Conservation (phyloP, 768 basidiomycete genomes). For the Auriscalpium microsporum region DNA sequence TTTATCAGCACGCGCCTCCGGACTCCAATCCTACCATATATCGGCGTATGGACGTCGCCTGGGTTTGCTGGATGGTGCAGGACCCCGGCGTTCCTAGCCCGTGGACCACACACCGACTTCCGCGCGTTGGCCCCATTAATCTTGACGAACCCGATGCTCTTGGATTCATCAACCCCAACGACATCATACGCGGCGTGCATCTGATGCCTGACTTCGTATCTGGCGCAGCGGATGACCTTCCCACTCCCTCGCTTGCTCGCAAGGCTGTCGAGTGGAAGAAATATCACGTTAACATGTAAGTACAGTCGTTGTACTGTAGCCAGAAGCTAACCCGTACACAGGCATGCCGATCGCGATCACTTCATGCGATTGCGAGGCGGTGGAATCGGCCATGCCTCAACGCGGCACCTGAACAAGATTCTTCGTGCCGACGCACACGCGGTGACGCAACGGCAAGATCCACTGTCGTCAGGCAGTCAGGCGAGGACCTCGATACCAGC, state of each 20-base stretch:
- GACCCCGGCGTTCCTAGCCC: background rate
- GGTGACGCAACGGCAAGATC: no score
- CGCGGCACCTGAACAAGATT: background rate
- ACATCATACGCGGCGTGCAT: background rate
- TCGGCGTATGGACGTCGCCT: background rate
- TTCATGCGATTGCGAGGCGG: background rate
- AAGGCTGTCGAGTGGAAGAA: background rate
- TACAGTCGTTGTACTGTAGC: background rate
- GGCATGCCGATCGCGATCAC: background rate
- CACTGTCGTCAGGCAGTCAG: no score
- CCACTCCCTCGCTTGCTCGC: background rate
- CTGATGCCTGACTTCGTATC: background rate
- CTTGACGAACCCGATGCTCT: background rate
- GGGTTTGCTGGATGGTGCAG: background rate
- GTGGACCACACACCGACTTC: background rate
- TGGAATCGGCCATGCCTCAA: background rate
- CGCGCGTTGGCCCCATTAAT: background rate
- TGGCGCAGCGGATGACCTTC: background rate
- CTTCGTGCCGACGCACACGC: background rate
- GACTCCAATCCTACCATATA: background rate
- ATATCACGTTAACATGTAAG: background rate
- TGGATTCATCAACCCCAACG: background rate
- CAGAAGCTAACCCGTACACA: background rate
- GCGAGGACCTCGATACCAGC: no score
- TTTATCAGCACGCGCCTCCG: background rate